Percentiles rank a stretch among this genome's conserved stretches.
Conservation (phyloP, 495 filamentous ascomycete species). For the Tuber borchii region DNA sequence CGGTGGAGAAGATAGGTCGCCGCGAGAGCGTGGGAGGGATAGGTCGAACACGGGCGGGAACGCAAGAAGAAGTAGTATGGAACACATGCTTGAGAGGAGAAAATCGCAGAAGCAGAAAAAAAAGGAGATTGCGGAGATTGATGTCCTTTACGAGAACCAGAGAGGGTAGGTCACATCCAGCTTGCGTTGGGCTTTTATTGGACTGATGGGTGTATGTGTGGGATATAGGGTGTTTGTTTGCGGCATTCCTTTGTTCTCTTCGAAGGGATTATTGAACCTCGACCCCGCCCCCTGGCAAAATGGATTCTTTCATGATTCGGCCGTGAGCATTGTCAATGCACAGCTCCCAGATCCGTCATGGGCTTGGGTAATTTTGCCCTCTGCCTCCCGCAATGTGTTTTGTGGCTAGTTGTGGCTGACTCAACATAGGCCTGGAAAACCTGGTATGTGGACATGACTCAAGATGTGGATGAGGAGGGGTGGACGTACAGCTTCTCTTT, state of each 20-base stretch:
- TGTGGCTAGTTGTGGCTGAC: neutral
- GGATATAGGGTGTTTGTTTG: constrained; percentile 62
- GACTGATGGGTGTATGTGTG: neutral
- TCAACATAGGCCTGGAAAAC: constrained; percentile 60
- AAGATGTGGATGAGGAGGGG: constrained; percentile 82
- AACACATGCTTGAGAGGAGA: constrained; percentile 15
- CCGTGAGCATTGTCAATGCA: constrained; percentile 81
- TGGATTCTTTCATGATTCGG: constrained; percentile 59
- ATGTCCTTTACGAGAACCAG: constrained; percentile 93
- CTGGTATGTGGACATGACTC: constrained; percentile 88
- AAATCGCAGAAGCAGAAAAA: constrained; percentile 15
- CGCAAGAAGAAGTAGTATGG: constrained; percentile 23
- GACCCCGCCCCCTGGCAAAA: constrained; percentile 87
- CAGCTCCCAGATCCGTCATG: constrained; percentile 93
- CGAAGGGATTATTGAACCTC: constrained; percentile 74
- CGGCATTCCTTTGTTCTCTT: constrained; percentile 81
- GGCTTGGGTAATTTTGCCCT: constrained; percentile 57
- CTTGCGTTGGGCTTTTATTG: neutral
- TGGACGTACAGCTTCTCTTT: constrained; percentile 96
- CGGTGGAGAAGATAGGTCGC: constrained; percentile 4
- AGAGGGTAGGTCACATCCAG: constrained; percentile 49
- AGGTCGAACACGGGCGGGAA: constrained; percentile 39
- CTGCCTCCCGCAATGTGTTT: neutral
- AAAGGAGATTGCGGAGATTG: constrained; percentile 57
- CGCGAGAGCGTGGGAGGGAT: neutral